Evolutionary conservation across 192 early-diverging fungal genomes (phyloP), one percentile per base, ranked within the genome.

Genomic region (Blastocladiella britannica): DNA sequence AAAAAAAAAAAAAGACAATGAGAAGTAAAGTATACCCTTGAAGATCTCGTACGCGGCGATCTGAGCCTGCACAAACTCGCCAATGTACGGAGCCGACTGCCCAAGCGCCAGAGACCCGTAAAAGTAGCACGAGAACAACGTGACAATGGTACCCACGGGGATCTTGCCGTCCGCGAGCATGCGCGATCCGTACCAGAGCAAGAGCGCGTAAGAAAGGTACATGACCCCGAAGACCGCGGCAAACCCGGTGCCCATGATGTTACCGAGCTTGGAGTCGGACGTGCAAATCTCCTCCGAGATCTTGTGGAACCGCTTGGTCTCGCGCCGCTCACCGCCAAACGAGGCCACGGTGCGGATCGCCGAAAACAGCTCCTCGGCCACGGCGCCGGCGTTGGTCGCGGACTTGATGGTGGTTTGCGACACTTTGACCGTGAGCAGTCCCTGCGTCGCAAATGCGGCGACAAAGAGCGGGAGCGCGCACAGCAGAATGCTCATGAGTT

Each of bases 271-370:
- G 55, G 85, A 68, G 29, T 82, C 91, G 29, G 65, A 60, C 1
- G 62, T 58, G 54, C 74, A 75, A 25, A 87, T 89, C 20, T 67
- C 61, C 7, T 70, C 70, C 1, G 89, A 68, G 71, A 75, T 68
- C 28, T 63, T 53, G 12, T 65, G 58, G 67, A 87, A 94, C n/a
- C 82, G 66, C 53, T 63, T 60, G 26, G 67, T 31, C 56, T 87
- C 86, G 54, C 84, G 81, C 28, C 76, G 65, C 69, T 91, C 76
- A 4, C 77, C 81, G 60, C 79, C 79, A 67, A 97, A 93, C 9
- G 90, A 76, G 52, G 72, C 77, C n/a, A 97, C 84, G n/a, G 91
- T 97, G 51, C 87, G 78, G 51, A 93, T 85, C 22, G 79, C 74
- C 25, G 81, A 67, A 26, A 97, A 65, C 0, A 81, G 87, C 62